Percentiles rank a stretch among this genome's conserved stretches.
Evolutionary conservation across 2,329 filamentous ascomycete species (phyloP).

Genomic region (Xylaria arbuscula): DNA sequence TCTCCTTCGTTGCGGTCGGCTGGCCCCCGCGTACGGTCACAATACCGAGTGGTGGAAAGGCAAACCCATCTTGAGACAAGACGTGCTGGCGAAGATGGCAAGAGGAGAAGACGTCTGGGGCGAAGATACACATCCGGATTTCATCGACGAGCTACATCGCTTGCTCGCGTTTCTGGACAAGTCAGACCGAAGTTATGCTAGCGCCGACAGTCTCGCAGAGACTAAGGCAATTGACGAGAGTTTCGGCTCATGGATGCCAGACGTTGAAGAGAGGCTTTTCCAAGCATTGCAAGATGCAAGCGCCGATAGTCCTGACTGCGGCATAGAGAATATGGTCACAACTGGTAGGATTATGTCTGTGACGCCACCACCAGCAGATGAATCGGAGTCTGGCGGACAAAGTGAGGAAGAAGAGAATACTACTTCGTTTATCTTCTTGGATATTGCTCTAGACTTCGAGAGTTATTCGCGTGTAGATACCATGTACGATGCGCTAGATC

Average conservation of each 20-base stretch:
- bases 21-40: conserved; percentile 63
- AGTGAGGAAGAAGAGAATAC: conserved; percentile 42
- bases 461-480: conserved; percentile 56
- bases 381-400: conserved; percentile 43
- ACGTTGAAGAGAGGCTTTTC: conserved; percentile 59
- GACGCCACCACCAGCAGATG: conserved; percentile 16
- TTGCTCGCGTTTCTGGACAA: conserved; percentile 71
- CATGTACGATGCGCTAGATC: conserved; percentile 61
- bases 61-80: conserved; percentile 58
- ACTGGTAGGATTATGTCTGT: conserved; percentile 42
- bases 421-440: conserved; percentile 55
- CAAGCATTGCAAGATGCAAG: conserved; percentile 42
- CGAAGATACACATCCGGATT: conserved; percentile 51
- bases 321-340: conserved; percentile 42
- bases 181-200: conserved; percentile 70
- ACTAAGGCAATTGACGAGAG: conserved; percentile 50
- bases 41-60: conserved; percentile 72
- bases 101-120: conserved; percentile 49
- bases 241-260: conserved; percentile 53
- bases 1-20: conserved; percentile 58
- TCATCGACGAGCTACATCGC: conserved; percentile 68
- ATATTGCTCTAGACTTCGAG: conserved; percentile 53
- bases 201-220: conserved; percentile 60
- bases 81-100: conserved; percentile 52
- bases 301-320: conserved; percentile 37